phyloP scores from a whole-genome alignment of 2,329 filamentous ascomycete genomes.

The Ascochyta rabiei region DNA sequence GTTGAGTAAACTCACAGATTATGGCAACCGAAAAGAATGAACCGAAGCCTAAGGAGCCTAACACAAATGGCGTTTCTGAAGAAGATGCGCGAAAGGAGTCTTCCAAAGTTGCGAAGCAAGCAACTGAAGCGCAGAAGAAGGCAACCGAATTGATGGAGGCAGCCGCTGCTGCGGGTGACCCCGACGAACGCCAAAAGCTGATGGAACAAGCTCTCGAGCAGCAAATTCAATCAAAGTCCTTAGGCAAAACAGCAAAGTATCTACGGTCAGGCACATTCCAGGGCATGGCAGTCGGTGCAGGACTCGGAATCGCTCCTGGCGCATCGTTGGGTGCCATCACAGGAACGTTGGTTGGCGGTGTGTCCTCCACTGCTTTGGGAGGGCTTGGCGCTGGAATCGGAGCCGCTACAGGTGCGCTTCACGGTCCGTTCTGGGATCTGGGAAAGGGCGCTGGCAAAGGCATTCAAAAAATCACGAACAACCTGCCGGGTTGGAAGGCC shows the following conservation, averaged over 20 bases:
- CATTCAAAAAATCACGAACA: slow-evolving; percentile 23
- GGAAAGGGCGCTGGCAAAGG: slow-evolving; percentile 24
- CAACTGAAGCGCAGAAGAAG: slow-evolving; percentile 25
- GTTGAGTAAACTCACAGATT: not conserved
- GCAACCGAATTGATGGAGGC: slow-evolving; percentile 28
- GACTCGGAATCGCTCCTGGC: slow-evolving; percentile 28
- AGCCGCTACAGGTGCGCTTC: slow-evolving; percentile 24
- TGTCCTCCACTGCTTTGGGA: slow-evolving; percentile 26
- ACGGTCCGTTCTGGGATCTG: slow-evolving; percentile 23
- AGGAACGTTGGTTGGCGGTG: slow-evolving; percentile 28
- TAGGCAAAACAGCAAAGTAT: slow-evolving; percentile 35
- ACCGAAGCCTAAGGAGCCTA: not conserved
- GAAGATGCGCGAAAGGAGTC: slow-evolving; percentile 28
- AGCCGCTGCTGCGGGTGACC: slow-evolving; percentile 22
- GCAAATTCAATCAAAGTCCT: slow-evolving; percentile 30
- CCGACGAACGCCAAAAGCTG: slow-evolving; percentile 28
- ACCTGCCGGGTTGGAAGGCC: slow-evolving; percentile 23
- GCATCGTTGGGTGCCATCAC: slow-evolving; percentile 27
- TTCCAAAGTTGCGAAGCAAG: slow-evolving; percentile 25
- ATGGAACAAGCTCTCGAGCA: slow-evolving; percentile 29
- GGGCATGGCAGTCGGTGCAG: slow-evolving; percentile 31
- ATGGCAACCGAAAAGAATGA: not conserved
- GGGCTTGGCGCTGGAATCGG: slow-evolving; percentile 28
- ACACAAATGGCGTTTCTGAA: slow-evolving; percentile 20
- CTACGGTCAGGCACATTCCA: slow-evolving; percentile 31